Conservation (phyloP, 2,329 filamentous ascomycete genomes). For the Scleromitrula shiraiana region DNA sequence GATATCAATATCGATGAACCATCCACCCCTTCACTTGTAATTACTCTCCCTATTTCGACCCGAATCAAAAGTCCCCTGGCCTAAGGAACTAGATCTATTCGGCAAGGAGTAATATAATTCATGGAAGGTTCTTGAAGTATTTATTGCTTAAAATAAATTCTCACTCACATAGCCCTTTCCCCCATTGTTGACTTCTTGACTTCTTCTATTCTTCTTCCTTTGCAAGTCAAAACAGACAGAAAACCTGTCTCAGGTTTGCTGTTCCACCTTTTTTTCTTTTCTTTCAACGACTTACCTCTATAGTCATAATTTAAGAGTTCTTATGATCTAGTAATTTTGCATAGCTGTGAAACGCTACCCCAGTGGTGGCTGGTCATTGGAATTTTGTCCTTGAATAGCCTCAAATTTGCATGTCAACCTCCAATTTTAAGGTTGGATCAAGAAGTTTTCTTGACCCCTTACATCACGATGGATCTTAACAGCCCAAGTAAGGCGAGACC, state of each 20-base stretch:
- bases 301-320: too few relatives aligned
- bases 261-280: too few relatives aligned
- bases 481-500: conserved; percentile 22
- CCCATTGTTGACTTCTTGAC: too few relatives aligned
- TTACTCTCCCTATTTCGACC: not conserved
- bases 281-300: too few relatives aligned
- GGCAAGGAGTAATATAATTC: conserved; percentile 8
- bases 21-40: not conserved
- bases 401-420: conserved; percentile 7
- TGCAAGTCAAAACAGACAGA: too few relatives aligned
- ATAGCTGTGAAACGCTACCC: not conserved
- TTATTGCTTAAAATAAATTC: too few relatives aligned
- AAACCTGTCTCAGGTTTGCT: too few relatives aligned
- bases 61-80: not conserved
- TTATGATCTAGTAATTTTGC: too few relatives aligned
- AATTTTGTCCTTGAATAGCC: conserved; percentile 9
- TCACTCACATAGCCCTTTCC: too few relatives aligned
- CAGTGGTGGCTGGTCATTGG: conserved; percentile 14
- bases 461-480: conserved; percentile 16
- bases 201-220: too few relatives aligned
- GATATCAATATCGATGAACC: not conserved
- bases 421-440: conserved; percentile 7
- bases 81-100: not conserved
- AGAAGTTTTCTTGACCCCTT: conserved; percentile 18
- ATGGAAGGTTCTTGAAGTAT: not conserved